A percentile compares a stretch with the other conserved stretches of the same genome.
Conservation (phyloP, 208 protist genomes). For the Trichomonas tenax region DNA sequence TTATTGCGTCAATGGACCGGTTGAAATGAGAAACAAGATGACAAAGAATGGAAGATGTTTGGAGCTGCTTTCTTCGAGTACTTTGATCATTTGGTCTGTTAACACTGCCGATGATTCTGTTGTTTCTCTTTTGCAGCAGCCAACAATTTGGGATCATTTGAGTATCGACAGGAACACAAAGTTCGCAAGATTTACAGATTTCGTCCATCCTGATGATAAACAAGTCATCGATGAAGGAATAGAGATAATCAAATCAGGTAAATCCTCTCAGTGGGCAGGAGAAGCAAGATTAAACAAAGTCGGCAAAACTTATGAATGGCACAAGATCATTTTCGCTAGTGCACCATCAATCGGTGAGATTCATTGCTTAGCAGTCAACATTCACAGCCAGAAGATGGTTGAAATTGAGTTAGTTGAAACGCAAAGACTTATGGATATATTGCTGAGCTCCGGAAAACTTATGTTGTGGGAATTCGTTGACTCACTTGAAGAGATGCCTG, state of each 20-base stretch:
- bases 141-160: background rate
- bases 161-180: background rate
- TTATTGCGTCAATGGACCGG: background rate
- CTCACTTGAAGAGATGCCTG: background rate
- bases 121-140: background rate
- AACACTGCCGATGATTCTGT: background rate
- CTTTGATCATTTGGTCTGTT: background rate
- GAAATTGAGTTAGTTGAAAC: background rate
- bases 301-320: background rate
- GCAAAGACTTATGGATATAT: background rate
- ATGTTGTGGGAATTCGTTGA: background rate
- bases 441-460: background rate
- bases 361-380: background rate
- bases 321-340: background rate
- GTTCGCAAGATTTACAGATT: background rate
- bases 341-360: background rate
- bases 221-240: background rate
- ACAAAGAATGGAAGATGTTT: background rate
- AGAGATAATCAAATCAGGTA: background rate
- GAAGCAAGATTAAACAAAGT: background rate
- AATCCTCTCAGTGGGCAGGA: background rate
- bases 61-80: background rate
- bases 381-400: background rate
- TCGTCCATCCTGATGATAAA: background rate
- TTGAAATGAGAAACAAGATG: background rate